phyloP scores from a whole-genome alignment of 768 basidiomycete genomes.

The Leccinum subgranulosum region DNA sequence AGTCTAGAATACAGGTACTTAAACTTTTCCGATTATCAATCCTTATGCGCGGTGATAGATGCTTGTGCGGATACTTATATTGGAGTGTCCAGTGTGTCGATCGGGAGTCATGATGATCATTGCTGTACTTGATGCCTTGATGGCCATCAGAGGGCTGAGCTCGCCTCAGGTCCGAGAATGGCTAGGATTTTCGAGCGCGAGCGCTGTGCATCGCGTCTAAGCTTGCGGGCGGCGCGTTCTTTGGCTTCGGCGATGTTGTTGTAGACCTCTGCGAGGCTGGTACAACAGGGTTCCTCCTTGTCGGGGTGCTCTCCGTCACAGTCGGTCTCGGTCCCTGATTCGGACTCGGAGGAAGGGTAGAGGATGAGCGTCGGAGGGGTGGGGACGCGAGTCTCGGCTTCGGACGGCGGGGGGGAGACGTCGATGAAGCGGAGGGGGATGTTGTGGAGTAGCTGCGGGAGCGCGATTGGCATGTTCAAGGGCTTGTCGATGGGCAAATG shows the following conservation, averaged over 20 bases:
- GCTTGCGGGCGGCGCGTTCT: slow-evolving; percentile 7
- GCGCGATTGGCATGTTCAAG: not conserved
- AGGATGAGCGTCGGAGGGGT: not conserved
- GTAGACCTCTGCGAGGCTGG: not conserved
- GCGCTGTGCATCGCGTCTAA: slow-evolving; percentile 5
- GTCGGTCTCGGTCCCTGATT: not conserved
- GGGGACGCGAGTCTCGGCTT: not conserved
- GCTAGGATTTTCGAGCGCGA: slow-evolving; percentile 11
- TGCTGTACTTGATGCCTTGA: not conserved
- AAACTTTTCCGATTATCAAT: too few species aligned
- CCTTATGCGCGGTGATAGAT: not conserved
- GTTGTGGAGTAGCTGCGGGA: slow-evolving; percentile 2
- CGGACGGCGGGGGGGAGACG: not conserved
- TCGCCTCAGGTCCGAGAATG: slow-evolving; percentile 3
- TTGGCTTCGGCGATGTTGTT: not conserved
- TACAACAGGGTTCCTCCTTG: not conserved
- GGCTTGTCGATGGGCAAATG: not conserved
- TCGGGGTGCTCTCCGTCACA: not conserved
- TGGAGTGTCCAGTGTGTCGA: not conserved
- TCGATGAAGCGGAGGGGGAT: not conserved
- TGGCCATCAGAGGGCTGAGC: not conserved
- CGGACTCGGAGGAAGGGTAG: not conserved
- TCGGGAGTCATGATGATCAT: not conserved
- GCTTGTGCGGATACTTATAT: not conserved
- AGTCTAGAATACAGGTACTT: not conserved